Conservation (phyloP, 176 grass and related monocot genomes). For the Carex kokanica region DNA sequence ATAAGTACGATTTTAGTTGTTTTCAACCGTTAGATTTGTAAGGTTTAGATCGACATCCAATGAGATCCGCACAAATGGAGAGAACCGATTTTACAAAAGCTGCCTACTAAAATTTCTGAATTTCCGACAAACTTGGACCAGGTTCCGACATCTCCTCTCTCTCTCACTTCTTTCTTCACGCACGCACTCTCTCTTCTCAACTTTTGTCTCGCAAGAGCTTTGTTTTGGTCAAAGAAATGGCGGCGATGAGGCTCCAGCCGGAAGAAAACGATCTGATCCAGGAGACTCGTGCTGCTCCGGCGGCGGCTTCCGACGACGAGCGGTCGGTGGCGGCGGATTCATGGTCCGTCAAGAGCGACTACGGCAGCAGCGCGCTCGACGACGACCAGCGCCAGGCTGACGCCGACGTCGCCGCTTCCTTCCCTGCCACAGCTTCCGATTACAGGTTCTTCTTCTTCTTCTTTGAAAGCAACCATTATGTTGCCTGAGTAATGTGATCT, state of each 20-base stretch:
- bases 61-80: too few species aligned
- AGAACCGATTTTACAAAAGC: too few species aligned
- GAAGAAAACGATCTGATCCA: conserved; percentile 5
- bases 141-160: neutral
- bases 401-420: conserved; percentile 58
- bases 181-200: neutral
- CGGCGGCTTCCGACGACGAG: conserved; percentile 69
- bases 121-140: too few species aligned
- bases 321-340: conserved; percentile 95
- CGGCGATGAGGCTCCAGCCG: neutral
- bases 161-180: neutral
- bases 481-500: neutral
- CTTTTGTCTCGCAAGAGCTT: neutral
- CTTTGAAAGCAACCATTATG: neutral
- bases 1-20: neutral
- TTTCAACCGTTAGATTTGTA: neutral
- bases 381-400: conserved; percentile 95
- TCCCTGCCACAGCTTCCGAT: conserved; percentile 75
- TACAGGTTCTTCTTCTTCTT: conserved; percentile 49
- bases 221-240: neutral
- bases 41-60: neutral
- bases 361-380: conserved; percentile 90
- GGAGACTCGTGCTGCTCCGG: neutral
- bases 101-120: too few species aligned
- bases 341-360: conserved; percentile 98